Evolutionary conservation across 2,329 filamentous ascomycete species (phyloP), one percentile per base, ranked within the genome.

Genomic region (Clonostachys byssicola): DNA sequence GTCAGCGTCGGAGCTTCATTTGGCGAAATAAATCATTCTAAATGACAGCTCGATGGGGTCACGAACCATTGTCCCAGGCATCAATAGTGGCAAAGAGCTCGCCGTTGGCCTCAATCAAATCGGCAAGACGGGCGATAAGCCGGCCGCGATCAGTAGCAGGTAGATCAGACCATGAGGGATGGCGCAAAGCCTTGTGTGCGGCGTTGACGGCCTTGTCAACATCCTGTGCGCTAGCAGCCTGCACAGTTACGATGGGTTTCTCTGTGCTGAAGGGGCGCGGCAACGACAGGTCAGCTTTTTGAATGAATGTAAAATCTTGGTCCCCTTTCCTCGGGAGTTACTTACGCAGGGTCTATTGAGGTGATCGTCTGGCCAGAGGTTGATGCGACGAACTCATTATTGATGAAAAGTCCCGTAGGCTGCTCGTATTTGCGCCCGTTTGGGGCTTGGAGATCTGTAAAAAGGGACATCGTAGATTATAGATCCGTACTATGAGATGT

Each of bases 191-290:
- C 69, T 87, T 87, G 65, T 91, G 88, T 55, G 92, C 92, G 46
- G 90, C 91, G 49, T 80, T 74, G 54, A 96, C 92, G 52, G 92
- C 92, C 50, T 91, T 72, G 67, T 85, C 82, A 66, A 85, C 74
- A 72, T 94, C 89, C 77, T 95, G 91, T 77, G 95, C 90, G 54
- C 86, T 88, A 63, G 86, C 92, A 73, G 95, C 91, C 64, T 82
- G 75, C 58, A 96, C 88, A 46, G 84, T 84, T 75, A 77, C 81
- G 74, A 95, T 95, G 10, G 23, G 23, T 5, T 30, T 30, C 23
- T 30, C 23, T 30, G 23, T 30, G 23, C 23, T 30, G 23, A 30
- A 30, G 9, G 23, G 23, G 23, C 23, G 23, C 23, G 23, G 8
- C 8, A 10, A 30, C 10, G 4, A 4, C 8, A 30, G 23, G 23